Conservation (phyloP, 352 stramenopile genomes). For the Globisporangium alternatum region DNA sequence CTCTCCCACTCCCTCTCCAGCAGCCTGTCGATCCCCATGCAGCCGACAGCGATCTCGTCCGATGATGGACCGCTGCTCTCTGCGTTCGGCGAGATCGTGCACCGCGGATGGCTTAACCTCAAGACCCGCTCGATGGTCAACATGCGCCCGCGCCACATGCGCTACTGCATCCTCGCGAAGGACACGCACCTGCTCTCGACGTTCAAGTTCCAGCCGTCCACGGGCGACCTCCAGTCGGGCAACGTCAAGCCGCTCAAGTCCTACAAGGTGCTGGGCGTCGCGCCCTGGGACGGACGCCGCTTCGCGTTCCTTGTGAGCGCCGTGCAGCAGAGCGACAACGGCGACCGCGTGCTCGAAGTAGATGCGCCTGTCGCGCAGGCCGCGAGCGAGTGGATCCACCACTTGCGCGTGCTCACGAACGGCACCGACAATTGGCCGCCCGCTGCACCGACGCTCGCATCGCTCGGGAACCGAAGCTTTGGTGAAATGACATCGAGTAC, state of each 20-base stretch:
- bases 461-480: slow-evolving; percentile 17
- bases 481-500: slow-evolving; percentile 10
- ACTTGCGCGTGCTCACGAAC: slow-evolving; percentile 53
- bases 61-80: slow-evolving; percentile 51
- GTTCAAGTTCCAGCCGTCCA: slow-evolving; percentile 86
- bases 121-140: slow-evolving; percentile 88
- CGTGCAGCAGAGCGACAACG: slow-evolving; percentile 60
- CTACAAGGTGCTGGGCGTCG: slow-evolving; percentile 71
- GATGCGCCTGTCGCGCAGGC: slow-evolving; percentile 56
- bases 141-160: slow-evolving; percentile 76
- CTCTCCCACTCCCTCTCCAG: slow-evolving; percentile 19
- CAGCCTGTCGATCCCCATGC: slow-evolving; percentile 32
- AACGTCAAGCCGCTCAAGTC: slow-evolving; percentile 56
- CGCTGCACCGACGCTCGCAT: slow-evolving; percentile 20
- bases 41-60: slow-evolving; percentile 49
- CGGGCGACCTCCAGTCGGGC: slow-evolving; percentile 55
- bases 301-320: slow-evolving; percentile 78
- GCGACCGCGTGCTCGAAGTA: slow-evolving; percentile 78
- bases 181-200: slow-evolving; percentile 67
- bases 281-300: slow-evolving; percentile 63
- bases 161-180: slow-evolving; percentile 77
- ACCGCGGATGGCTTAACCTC: slow-evolving; percentile 82
- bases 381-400: slow-evolving; percentile 73
- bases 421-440: slow-evolving; percentile 31
- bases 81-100: slow-evolving; percentile 66